Conservation (phyloP, 2,329 filamentous ascomycete genomes). For the Fusarium mundagurra region DNA sequence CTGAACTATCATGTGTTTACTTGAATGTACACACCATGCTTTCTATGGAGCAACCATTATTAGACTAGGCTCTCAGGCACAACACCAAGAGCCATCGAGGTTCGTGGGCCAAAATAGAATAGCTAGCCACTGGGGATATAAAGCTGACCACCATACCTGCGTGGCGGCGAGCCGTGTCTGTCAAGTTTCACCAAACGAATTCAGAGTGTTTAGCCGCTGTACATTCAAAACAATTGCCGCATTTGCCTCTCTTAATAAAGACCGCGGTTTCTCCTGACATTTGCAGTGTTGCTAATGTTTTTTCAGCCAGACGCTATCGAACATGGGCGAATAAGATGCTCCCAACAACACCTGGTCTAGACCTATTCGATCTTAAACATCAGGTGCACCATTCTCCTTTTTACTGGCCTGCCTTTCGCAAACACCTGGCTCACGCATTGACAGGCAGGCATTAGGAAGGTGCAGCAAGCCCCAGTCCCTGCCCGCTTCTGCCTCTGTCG, state of each 20-base stretch:
- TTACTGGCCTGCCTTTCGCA: constrained; percentile 21
- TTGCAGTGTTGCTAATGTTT: constrained; percentile 1
- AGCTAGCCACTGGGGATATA: neutral
- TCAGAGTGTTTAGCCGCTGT: neutral
- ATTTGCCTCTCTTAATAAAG: constrained; percentile 9
- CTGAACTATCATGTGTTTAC: constrained; percentile 1
- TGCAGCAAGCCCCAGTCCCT: constrained; percentile 32
- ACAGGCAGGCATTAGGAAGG: constrained; percentile 35
- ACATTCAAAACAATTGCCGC: neutral
- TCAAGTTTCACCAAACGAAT: neutral
- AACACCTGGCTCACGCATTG: constrained; percentile 32
- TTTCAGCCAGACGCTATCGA: constrained; percentile 16
- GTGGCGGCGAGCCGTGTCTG: constrained; percentile 9
- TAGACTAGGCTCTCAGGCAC: neutral
- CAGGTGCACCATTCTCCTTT: constrained; percentile 27
- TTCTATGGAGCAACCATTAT: constrained; percentile 6
- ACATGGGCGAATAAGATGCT: constrained; percentile 18
- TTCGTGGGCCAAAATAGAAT: neutral
- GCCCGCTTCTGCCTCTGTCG: constrained; percentile 23
- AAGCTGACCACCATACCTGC: constrained; percentile 12
- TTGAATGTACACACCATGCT: neutral
- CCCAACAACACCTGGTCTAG: constrained; percentile 7
- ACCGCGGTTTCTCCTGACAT: constrained; percentile 12
- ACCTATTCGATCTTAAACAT: constrained; percentile 27
- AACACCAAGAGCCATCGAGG: neutral